Base-by-base conservation (phyloP, 257 asterid species). In the Scutellaria baicalensis region DNA sequence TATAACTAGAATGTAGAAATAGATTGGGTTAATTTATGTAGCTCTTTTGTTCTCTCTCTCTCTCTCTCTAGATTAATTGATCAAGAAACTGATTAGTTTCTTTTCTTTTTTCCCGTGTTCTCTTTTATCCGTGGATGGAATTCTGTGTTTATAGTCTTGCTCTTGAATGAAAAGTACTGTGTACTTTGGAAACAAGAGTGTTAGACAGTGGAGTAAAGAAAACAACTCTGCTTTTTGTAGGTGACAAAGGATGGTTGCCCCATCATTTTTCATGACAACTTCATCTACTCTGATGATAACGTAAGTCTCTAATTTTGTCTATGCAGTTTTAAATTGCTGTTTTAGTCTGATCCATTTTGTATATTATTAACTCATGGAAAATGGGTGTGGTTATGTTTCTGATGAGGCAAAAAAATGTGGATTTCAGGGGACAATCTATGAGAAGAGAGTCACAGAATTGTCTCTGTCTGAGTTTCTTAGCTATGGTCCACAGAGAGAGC, bases 231-330 rank as follows among this genome's bases (percentile, higher is more conserved):
- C 52, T 78, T 82, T 84, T 83, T 87, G 84, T 83, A 93, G 97
- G 99, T 94, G 56, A 94, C 97, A 1, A 85, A 72, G 57, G 99
- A 94, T 83, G 95, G 84, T 64, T 86, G 86, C 86, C 97, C 99
- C 42, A 76, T 94, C 76, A 80, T 94, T 66, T 94, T 94, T 71
- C 99, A 94, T 77, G 99, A 94, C 84, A 83, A 94, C 87, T 88
- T 86, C 84, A 89, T 94, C 77, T 76, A 86, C 77, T 84, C 92
- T 5, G 81, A 88, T 73, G 87, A 91, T 12, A 77, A 83, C 38
- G 98, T 93, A 76, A 79, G 84, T 68, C 5, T 21, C n/a, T 31
- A 12, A 9, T 1, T 16, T 21, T 18, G 0, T 6, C 1, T 40
- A 20, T 23, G 14, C 18, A 10, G 7, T 42, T n/a, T 42, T 42